A percentile compares a stretch with the other conserved stretches of the same genome.
Evolutionary conservation across 805 yeast species (phyloP).

Genomic region (Spathaspora passalidarum): DNA sequence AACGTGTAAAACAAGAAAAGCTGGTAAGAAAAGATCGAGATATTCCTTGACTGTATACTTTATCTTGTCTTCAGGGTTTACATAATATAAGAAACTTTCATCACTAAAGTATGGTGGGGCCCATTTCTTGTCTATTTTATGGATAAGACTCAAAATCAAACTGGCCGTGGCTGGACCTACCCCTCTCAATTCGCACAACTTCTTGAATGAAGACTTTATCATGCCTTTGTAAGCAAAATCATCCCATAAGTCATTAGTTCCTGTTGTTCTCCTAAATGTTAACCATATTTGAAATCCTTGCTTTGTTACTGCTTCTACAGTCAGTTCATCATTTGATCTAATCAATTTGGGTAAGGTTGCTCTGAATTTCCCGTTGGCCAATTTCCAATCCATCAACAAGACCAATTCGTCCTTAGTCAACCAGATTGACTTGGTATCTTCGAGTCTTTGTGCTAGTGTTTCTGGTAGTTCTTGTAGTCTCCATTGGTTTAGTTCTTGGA

Average conservation of each 20-base stretch:
- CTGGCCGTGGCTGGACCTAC: slow-evolving; percentile 54
- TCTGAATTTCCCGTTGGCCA: slow-evolving; percentile 43
- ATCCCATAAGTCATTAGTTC: not conserved
- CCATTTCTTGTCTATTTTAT: slow-evolving; percentile 13
- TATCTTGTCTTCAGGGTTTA: slow-evolving; percentile 27
- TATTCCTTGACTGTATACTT: slow-evolving; percentile 45
- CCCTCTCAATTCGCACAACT: slow-evolving; percentile 37
- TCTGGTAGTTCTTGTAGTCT: slow-evolving; percentile 26
- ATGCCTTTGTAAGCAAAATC: slow-evolving; percentile 14
- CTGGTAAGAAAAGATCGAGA: slow-evolving; percentile 29
- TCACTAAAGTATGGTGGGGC: slow-evolving; percentile 50
- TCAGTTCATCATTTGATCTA: slow-evolving; percentile 28
- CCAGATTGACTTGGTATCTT: slow-evolving; percentile 18
- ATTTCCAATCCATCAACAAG: slow-evolving; percentile 48
- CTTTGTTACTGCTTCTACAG: slow-evolving; percentile 27
- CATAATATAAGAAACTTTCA: slow-evolving; percentile 40
- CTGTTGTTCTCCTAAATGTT: slow-evolving; percentile 5
- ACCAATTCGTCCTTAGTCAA: slow-evolving; percentile 39
- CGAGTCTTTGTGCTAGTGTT: slow-evolving; percentile 20
- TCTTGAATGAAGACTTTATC: slow-evolving; percentile 24
- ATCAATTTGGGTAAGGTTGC: slow-evolving; percentile 43
- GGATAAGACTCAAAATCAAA: slow-evolving; percentile 35
- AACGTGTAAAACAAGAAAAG: slow-evolving; percentile 13
- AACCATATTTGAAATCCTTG: slow-evolving; percentile 20
- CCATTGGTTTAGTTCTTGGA: slow-evolving; percentile 40